phyloP scores from a whole-genome alignment of 768 basidiomycete species.

The Russula ochroleuca region DNA sequence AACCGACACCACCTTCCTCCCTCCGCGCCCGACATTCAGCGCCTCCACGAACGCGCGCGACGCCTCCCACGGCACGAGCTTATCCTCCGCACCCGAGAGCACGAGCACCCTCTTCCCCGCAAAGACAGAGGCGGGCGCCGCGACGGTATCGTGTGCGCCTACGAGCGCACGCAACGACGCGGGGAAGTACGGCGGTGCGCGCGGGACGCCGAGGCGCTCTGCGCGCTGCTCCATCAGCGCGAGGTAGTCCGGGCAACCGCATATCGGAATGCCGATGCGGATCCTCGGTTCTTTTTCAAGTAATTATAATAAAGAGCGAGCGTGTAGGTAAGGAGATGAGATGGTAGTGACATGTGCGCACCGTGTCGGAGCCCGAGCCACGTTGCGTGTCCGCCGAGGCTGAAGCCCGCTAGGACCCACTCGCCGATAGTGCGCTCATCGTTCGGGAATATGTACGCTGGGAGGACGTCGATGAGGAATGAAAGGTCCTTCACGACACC shows the following conservation, averaged over 20 bases:
- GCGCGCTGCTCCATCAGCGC: slow-evolving; percentile 58
- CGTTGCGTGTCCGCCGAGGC: slow-evolving; percentile 79
- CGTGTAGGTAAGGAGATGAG: no score
- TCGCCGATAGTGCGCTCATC: slow-evolving; percentile 55
- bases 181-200: slow-evolving; percentile 56
- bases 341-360: slow-evolving; percentile 36
- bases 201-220: slow-evolving; percentile 38
- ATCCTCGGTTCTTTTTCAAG: slow-evolving; percentile 44
- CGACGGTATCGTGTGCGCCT: slow-evolving; percentile 43
- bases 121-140: slow-evolving; percentile 51
- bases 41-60: slow-evolving; percentile 33
- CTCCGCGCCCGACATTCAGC: slow-evolving; percentile 32
- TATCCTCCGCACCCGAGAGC: slow-evolving; percentile 51
- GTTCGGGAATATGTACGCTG: slow-evolving; percentile 65
- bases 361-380: slow-evolving; percentile 64
- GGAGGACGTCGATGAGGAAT: slow-evolving; percentile 76
- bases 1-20: slow-evolving; percentile 34
- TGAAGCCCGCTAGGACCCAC: slow-evolving; percentile 73
- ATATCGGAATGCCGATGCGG: slow-evolving; percentile 43
- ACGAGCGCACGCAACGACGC: slow-evolving; percentile 47
- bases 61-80: slow-evolving; percentile 36
- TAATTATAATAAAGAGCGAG: background rate
- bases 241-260: slow-evolving; percentile 67
- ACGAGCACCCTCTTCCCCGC: slow-evolving; percentile 69
- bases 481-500: slow-evolving; percentile 76